phyloP scores from a whole-genome alignment of 306 rosid genomes.

The Benincasa hispida region DNA sequence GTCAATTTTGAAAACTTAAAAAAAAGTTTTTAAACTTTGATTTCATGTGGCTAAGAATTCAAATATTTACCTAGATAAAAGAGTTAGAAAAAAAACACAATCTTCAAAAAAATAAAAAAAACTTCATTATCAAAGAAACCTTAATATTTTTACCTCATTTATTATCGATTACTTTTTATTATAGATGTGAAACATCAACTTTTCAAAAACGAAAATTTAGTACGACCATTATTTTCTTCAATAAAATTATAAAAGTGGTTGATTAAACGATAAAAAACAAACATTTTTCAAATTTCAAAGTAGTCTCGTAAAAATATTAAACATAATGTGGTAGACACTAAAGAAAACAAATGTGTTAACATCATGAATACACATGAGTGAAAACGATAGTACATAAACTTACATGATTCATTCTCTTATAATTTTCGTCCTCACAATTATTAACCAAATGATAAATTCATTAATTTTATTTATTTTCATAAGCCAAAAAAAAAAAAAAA shows the following conservation, averaged over 20 bases:
- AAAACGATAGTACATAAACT: not conserved
- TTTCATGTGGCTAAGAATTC: no score
- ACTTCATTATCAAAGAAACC: not conserved
- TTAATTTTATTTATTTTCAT: not conserved
- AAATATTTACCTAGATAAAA: no score
- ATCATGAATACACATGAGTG: not conserved
- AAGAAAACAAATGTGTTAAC: not conserved
- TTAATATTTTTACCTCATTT: no score
- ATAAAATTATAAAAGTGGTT: not conserved
- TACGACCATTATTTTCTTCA: not conserved
- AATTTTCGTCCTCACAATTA: not conserved
- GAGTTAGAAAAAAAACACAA: no score
- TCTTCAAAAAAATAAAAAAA: no score
- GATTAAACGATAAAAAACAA: not conserved
- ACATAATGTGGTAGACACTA: not conserved
- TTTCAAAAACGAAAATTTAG: not conserved
- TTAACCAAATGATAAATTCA: not conserved
- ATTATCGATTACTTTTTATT: not conserved
- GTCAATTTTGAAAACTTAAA: no score
- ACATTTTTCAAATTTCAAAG: not conserved
- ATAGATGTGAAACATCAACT: not conserved
- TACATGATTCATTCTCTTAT: not conserved
- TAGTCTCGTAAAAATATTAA: not conserved
- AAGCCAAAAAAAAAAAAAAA: no score
- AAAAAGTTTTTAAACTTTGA: no score